These are phyloP conservation scores for Aspergillus ustus DNA, from an alignment of 2,329 filamentous ascomycete species.

Conservation along the genomic window DNA sequence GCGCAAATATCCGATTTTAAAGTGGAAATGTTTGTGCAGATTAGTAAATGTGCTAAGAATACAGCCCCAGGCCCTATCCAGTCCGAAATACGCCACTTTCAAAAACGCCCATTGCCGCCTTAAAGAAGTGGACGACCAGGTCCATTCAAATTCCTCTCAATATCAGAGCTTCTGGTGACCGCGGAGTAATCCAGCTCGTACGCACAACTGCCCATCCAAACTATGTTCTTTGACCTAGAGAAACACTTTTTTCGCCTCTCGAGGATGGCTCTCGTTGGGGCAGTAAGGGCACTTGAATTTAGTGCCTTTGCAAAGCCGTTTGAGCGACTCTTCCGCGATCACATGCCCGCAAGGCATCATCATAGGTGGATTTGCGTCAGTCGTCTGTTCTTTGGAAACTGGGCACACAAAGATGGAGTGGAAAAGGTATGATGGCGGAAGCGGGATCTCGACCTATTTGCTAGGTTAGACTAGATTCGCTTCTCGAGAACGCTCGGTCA, in stretches of 20 bases:
- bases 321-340: slow-evolving; percentile 81
- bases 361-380: slow-evolving; percentile 91
- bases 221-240: slow-evolving; percentile 50
- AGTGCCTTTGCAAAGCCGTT: slow-evolving; percentile 75
- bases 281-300: slow-evolving; percentile 97
- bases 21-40: slow-evolving; percentile 2
- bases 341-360: slow-evolving; percentile 97
- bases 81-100: slow-evolving; percentile 2
- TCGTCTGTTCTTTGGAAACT: slow-evolving; percentile 94
- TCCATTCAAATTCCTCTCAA: not conserved
- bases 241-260: slow-evolving; percentile 75
- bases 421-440: slow-evolving; percentile 71
- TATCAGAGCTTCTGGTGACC: not conserved
- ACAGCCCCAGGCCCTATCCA: slow-evolving; percentile 5
- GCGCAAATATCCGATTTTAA: not conserved
- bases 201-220: slow-evolving; percentile 6
- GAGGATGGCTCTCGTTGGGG: slow-evolving; percentile 77
- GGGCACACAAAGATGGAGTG: slow-evolving; percentile 98
- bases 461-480: slow-evolving; percentile 31
- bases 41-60: slow-evolving; percentile 5
- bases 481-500: not conserved
- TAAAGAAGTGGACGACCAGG: not conserved
- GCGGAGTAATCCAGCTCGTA: slow-evolving; percentile 17
- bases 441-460: slow-evolving; percentile 64
- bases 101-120: slow-evolving; percentile 8